Base-by-base conservation (phyloP, 2,329 filamentous ascomycete genomes). In the Neospermospora avenae region DNA sequence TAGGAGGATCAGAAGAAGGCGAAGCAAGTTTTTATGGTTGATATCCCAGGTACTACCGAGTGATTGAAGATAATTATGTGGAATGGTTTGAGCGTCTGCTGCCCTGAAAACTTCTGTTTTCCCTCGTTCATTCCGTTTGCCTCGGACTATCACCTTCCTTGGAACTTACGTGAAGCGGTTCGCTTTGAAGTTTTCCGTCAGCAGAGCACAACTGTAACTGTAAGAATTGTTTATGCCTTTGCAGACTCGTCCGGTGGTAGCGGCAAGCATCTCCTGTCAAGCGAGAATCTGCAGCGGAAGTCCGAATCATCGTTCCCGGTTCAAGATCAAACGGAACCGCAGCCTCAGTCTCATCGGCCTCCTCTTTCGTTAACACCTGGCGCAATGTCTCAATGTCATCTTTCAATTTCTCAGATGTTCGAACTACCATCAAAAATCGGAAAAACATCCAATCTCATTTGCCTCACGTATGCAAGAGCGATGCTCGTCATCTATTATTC, bases 351-450 rank as follows among this genome's bases (percentile, higher is more conserved):
- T 80, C 75, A 10, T 77, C 71, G 37, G 86, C 79, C 53, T 87
- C 80, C 63, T 82, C 74, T 0, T 74, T 65, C 0, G 76, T 78
- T 22, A 86, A 73, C 60, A 76, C 74, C 59, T 85, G 72, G n/a
- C 74, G 74, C 31, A 86, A 71, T 1, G 80, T 79, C 62, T 81
- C 75, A 65, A 86, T 82, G 67, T 84, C 85, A 56, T 75, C 77
- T 61, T 81, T 76, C 14, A 86, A 70, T 68, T 86, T 82, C 66
- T 83, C 78, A 35, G 85, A 70, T 6, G 83, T 74, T 0, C 80
- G 81, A 1, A 83, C 84, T 2, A 84, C 75, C 37, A 86, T 78
- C 0, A 84, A 84, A 66, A 84, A 86, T 78, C 0, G 84, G 84
- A 66, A 84, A 84, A 3, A 85, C 77, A 66, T 84, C 78, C 0